Base-by-base conservation (phyloP, 495 filamentous ascomycete genomes). In the Penicillium canescens region DNA sequence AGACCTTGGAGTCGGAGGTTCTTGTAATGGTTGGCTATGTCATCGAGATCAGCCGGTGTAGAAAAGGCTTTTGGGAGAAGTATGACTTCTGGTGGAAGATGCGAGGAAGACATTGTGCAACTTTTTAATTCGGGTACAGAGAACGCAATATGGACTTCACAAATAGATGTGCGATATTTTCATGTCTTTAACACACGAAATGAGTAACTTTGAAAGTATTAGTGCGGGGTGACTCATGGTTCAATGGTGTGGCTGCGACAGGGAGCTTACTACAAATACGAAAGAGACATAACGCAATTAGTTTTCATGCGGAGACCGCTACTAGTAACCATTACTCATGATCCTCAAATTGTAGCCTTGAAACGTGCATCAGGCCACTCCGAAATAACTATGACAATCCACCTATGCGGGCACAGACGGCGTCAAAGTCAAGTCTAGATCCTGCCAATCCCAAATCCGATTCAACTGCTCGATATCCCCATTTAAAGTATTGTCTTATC, bases 1-100 rank as follows among this genome's bases (percentile, higher is more conserved):
- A 74, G 59, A n/a, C 62, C 58, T 16, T 65, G 50, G 0, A 74
- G 60, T n/a, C 68, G 54, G 3, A 72, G 51, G 3, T 50, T 36
- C 21, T 60, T 70, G 35, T 61, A 69, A 20, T 61, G 57, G 1
- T 56, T 12, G 13, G 49, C 56, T 13, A 64, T 20, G 1, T 14
- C 43, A 4, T 63, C n/a, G 6, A 59, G 46, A 7, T 56, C 35
- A 16, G 42, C 10, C 21, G 52, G 28, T 11, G 39, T 44, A 23
- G 23, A 12, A 45, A 51, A 59, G n/a, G 14, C 13, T 12, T 53
- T 59, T 16, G 68, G 63, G 14, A 67, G 52, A 23, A 54, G 46
- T 46, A 57, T 28, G 36, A 55, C 42, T 21, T 45, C 51, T 18
- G 38, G 18, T 10, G 50, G 12, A 8, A 14, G 47, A 10, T 21